phyloP scores from a whole-genome alignment of 208 protist species.

The Sergeia podlipaevii region DNA sequence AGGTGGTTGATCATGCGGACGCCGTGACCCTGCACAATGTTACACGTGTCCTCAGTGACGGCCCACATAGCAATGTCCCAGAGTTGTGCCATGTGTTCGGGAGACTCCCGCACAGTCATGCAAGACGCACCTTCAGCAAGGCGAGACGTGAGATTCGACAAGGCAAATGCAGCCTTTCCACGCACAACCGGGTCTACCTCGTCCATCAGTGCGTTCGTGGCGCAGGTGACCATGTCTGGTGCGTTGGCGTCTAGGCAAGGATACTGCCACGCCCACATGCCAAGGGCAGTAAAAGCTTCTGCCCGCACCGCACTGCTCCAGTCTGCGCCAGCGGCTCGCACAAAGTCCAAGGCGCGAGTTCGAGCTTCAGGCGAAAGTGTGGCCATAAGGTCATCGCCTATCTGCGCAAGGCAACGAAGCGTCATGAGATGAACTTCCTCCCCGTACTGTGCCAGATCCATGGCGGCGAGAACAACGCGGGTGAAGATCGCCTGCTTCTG shows the following conservation, averaged over 20 bases:
- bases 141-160: conserved; percentile 64
- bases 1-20: conserved; percentile 84
- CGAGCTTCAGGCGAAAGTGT: conserved; percentile 6
- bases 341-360: conserved; percentile 19
- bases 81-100: conserved; percentile 34
- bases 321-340: conserved; percentile 25
- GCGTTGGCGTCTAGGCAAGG: conserved; percentile 33
- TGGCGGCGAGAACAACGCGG: conserved; percentile 37
- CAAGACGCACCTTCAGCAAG: conserved; percentile 16
- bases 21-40: conserved; percentile 55
- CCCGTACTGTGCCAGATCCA: conserved; percentile 11
- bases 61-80: conserved; percentile 60
- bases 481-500: conserved; percentile 46
- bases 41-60: conserved; percentile 27
- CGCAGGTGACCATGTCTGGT: conserved; percentile 36
- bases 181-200: conserved; percentile 48
- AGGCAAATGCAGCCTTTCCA: conserved; percentile 71
- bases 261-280: conserved; percentile 83
- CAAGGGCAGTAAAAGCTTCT: conserved; percentile 70
- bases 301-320: conserved; percentile 32
- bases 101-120: conserved; percentile 17
- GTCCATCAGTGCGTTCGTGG: conserved; percentile 26
- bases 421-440: conserved; percentile 37
- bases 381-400: conserved; percentile 52
- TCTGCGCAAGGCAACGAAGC: conserved; percentile 75